These are phyloP conservation scores for Pseudonitzschia delicatissima DNA, from an alignment of 108 stramenopile genomes.

Conservation along the genomic window DNA sequence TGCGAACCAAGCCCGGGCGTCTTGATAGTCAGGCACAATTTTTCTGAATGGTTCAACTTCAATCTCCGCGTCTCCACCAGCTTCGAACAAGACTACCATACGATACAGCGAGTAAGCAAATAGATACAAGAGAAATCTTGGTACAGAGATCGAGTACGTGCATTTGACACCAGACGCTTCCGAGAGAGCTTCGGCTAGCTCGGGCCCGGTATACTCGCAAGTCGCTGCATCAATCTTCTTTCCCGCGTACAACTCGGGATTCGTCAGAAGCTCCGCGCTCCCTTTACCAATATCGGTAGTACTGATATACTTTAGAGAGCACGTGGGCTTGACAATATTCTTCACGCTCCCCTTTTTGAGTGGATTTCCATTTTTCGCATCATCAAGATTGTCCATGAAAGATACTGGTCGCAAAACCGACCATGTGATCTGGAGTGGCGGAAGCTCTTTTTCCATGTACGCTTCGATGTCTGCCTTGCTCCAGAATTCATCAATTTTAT, in stretches of 20 bases:
- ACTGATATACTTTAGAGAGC: conserved; percentile 15
- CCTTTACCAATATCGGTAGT: conserved; percentile 32
- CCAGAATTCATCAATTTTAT: conserved; percentile 24
- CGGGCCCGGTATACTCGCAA: conserved; percentile 20
- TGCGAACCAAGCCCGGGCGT: conserved; percentile 18
- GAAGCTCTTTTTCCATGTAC: conserved; percentile 25
- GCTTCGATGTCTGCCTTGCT: conserved; percentile 26
- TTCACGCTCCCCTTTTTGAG: conserved; percentile 27
- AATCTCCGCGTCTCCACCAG: conserved; percentile 12
- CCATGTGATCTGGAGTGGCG: conserved; percentile 16
- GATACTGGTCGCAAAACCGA: conserved; percentile 33
- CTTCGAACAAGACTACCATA: conserved; percentile 25
- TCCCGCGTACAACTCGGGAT: conserved; percentile 22
- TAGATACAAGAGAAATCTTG: conserved; percentile 22
- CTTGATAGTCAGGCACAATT: conserved; percentile 27
- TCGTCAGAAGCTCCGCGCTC: conserved; percentile 17
- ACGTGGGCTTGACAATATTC: conserved; percentile 15
- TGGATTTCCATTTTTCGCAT: conserved; percentile 25
- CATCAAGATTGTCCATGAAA: conserved; percentile 33
- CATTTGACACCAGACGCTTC: conserved; percentile 25
- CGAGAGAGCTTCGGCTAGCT: conserved; percentile 19
- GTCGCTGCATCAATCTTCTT: conserved; percentile 29
- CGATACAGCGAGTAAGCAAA: conserved; percentile 26
- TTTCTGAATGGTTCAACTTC: conserved; percentile 22
- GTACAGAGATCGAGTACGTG: conserved; percentile 16